phyloP scores from a whole-genome alignment of 1,284 basidiomycete species.

The Ceratobasidium sp. region DNA sequence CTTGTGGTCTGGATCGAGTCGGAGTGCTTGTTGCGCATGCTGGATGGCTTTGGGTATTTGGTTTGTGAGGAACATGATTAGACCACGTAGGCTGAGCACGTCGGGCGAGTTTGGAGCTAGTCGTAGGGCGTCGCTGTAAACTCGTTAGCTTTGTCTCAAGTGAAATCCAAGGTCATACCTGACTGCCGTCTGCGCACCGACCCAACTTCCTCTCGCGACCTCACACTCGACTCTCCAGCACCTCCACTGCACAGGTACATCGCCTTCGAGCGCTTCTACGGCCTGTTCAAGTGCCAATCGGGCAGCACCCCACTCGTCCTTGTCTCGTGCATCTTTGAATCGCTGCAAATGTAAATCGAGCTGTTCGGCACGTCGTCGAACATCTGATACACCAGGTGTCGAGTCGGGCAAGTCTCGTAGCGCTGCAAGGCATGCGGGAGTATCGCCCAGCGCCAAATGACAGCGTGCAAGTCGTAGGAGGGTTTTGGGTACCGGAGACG shows the following conservation, averaged over 20 bases:
- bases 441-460: constrained; percentile 75
- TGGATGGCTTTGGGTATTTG: constrained; percentile 75
- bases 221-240: constrained; percentile 80
- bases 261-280: constrained; percentile 63
- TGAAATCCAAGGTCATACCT: constrained; percentile 59
- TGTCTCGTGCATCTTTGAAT: constrained; percentile 62
- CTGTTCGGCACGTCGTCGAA: constrained; percentile 66
- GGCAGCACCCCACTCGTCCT: constrained; percentile 72
- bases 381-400: constrained; percentile 57
- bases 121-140: constrained; percentile 73
- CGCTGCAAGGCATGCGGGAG: constrained; percentile 67
- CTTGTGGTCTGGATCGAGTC: constrained; percentile 79
- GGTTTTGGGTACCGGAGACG: constrained; percentile 63
- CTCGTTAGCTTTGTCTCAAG: constrained; percentile 40
- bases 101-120: constrained; percentile 77
- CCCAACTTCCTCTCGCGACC: constrained; percentile 70
- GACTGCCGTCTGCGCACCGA: constrained; percentile 70
- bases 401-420: constrained; percentile 55
- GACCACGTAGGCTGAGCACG: constrained; percentile 77
- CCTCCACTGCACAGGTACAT: constrained; percentile 77
- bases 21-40: constrained; percentile 75
- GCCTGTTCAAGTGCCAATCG: constrained; percentile 66
- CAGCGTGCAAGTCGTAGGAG: constrained; percentile 79
- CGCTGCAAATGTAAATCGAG: constrained; percentile 70
- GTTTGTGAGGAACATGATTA: constrained; percentile 77